Base-by-base conservation (phyloP, 345 rosid species). In the Conringia planisiliqua region DNA sequence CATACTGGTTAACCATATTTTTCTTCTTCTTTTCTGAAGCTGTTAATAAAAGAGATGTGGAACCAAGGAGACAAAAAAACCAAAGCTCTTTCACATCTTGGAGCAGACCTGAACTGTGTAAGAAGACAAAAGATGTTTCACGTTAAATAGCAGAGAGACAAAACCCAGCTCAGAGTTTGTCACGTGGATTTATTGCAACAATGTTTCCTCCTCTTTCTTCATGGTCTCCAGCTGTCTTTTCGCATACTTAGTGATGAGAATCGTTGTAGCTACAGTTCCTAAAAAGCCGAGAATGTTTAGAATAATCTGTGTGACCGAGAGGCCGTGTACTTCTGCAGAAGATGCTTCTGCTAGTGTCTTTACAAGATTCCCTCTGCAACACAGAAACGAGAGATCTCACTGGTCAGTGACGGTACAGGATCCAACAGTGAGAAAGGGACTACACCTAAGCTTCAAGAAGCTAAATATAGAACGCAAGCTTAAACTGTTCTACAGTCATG, bases 341-440 rank as follows among this genome's bases (percentile, higher is more conserved):
- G 98, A 90, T 81, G 97, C 97, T 73, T 95, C 99, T 6, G 99
- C 99, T 70, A 95, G 80, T 8, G 97, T 82, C 79, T 80, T 75
- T 75, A 88, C 85, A 54, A 95, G 80, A 62, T 81, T 87, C 69
- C 99, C 99, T 33, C 99, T 95, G 90, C 86, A 88, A 74, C 20
- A 83, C 62, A 36, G 36, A 1, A 46, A 44, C 24, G 5, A 64
- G 13, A 77, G 13, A 71, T 18, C 46, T 10, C 43, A 50, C 26
- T 70, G 10, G 43, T 67, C 48, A 36, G 61, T 66, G 18, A 14
- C 20, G 8, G 22, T 57, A 7, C 20, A 58, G 42, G 27, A 58
- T 58, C 27, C 43, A 33, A 33, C 62, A 58, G 27, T 59, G n/a
- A 60, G 12, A 47, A 10, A 17, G 7, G 62, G 27, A 38, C 12